Evolutionary conservation across 2,329 filamentous ascomycete species (phyloP).

Genomic region (Paraphoma chrysanthemicola): DNA sequence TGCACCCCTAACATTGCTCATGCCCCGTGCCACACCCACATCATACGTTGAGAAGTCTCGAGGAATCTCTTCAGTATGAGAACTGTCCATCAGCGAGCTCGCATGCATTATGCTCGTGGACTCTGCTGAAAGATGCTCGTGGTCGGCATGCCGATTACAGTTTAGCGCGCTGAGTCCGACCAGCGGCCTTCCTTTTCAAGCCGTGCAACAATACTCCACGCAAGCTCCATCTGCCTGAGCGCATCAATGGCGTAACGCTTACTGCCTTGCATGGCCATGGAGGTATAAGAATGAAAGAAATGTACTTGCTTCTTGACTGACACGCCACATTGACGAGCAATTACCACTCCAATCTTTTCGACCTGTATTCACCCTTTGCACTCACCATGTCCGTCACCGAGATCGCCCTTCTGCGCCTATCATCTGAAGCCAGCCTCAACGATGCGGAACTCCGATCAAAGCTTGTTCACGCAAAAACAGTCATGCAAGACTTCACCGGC

Average conservation of each 20-base stretch:
- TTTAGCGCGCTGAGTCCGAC: no score
- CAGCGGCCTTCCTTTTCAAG: no score
- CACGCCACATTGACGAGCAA: not conserved
- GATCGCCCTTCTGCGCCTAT: slow-evolving; percentile 52
- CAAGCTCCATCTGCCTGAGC: not conserved
- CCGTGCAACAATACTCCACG: not conserved
- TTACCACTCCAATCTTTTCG: not conserved
- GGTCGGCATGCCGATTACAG: no score
- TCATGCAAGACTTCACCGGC: slow-evolving; percentile 48
- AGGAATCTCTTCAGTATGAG: no score
- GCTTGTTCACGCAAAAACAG: slow-evolving; percentile 46
- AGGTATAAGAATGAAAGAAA: no score
- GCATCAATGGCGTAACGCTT: not conserved
- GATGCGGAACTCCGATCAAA: slow-evolving; percentile 33
- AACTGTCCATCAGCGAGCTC: no score
- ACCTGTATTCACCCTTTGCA: not conserved
- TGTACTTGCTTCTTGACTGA: no score
- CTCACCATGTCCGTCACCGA: slow-evolving; percentile 42
- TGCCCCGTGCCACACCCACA: no score
- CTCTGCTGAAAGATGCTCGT: no score
- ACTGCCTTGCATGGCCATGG: not conserved
- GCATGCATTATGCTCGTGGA: no score
- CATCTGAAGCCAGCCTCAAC: slow-evolving; percentile 23
- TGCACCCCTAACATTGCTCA: not conserved
- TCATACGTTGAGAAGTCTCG: no score